Conservation (phyloP, 2,329 filamentous ascomycete genomes). For the Colletotrichum acutatum region DNA sequence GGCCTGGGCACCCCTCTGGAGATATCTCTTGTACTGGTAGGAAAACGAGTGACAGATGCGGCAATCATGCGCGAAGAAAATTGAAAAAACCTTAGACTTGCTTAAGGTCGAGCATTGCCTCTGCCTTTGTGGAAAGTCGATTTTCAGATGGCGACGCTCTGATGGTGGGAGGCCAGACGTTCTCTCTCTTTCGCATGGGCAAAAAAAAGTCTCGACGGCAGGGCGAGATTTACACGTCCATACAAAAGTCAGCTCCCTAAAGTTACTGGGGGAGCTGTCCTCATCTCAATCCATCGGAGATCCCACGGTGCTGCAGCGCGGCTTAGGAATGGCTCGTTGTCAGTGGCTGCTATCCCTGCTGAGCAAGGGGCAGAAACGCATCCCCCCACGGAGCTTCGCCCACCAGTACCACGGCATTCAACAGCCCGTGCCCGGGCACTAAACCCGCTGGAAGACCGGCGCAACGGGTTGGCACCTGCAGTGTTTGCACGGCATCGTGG, state of each 20-base stretch:
- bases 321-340: constrained; percentile 27
- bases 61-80: constrained; percentile 28
- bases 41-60: constrained; percentile 32
- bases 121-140: constrained; percentile 19
- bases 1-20: background rate
- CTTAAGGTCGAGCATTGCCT: constrained; percentile 26
- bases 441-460: constrained; percentile 16
- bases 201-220: constrained; percentile 19
- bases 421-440: constrained; percentile 3
- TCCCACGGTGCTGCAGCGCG: constrained; percentile 32
- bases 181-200: background rate
- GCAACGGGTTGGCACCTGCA: constrained; percentile 19
- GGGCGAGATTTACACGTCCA: constrained; percentile 12
- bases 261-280: constrained; percentile 24
- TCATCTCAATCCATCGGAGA: constrained; percentile 32
- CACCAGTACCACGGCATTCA: constrained; percentile 10
- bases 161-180: constrained; percentile 13
- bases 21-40: background rate
- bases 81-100: constrained; percentile 20
- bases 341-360: constrained; percentile 31
- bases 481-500: background rate
- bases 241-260: constrained; percentile 9
- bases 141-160: constrained; percentile 32
- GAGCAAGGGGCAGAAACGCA: constrained; percentile 19
- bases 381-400: constrained; percentile 23